A percentile compares a stretch with the other conserved stretches of the same genome.
phyloP scores from a whole-genome alignment of 768 basidiomycete genomes.

The Leccinum ochraceum region DNA sequence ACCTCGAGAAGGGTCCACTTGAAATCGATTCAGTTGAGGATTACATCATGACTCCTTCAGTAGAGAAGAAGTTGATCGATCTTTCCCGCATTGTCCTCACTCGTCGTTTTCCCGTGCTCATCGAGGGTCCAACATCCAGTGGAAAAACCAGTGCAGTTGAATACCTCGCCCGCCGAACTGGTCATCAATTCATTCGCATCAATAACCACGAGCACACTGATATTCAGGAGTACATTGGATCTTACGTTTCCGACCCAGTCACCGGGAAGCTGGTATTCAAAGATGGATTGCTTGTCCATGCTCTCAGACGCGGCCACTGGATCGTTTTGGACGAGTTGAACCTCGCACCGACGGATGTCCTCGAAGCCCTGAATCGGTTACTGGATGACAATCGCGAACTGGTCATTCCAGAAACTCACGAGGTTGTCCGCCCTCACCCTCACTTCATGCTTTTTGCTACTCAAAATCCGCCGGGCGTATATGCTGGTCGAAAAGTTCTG shows the following conservation, averaged over 20 bases:
- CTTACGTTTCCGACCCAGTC: conserved; percentile 88
- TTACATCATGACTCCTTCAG: conserved; percentile 95
- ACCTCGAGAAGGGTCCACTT: conserved; percentile 76
- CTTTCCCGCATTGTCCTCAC: conserved; percentile 91
- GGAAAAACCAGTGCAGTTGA: conserved; percentile 98
- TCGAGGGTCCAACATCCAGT: conserved; percentile 96
- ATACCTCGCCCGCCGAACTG: conserved; percentile 89
- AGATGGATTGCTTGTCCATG: conserved; percentile 92
- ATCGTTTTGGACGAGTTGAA: conserved; percentile 98
- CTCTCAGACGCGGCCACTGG: conserved; percentile 92
- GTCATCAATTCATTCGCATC: conserved; percentile 95
- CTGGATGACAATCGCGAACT: conserved; percentile 98
- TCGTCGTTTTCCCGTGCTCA: conserved; percentile 88
- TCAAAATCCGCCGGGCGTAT: conserved; percentile 95
- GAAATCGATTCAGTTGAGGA: conserved; percentile 66
- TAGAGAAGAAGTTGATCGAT: conserved; percentile 90
- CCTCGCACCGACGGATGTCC: conserved; percentile 94
- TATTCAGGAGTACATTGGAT: conserved; percentile 97
- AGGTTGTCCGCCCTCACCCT: conserved; percentile 89
- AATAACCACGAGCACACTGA: conserved; percentile 99
- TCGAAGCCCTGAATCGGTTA: conserved; percentile 95
- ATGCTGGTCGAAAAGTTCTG: conserved; percentile 91
- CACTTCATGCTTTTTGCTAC: conserved; percentile 99
- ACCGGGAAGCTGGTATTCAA: conserved; percentile 95
- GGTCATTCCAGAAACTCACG: conserved; percentile 93